A percentile compares a stretch with the other conserved stretches of the same genome.
phyloP scores from a whole-genome alignment of 305 asterid genomes.

The Fraxinus sp. region DNA sequence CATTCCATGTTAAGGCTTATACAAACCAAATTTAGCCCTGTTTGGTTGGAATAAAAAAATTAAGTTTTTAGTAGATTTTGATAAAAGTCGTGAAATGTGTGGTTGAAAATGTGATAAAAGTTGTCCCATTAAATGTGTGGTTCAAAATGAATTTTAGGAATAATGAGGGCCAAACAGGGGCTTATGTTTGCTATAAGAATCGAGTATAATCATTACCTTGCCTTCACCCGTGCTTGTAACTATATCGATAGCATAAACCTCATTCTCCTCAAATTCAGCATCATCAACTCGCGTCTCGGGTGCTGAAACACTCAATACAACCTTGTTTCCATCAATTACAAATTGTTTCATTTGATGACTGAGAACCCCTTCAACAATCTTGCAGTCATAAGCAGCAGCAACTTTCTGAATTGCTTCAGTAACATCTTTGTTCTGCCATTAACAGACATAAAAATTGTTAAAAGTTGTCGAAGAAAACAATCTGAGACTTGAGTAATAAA shows the following conservation, averaged over 20 bases:
- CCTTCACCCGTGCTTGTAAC: constrained; percentile 91
- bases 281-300: constrained; percentile 98
- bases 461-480: background rate
- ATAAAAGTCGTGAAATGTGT: background rate
- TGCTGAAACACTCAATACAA: constrained; percentile 64
- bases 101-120: background rate
- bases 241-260: constrained; percentile 82
- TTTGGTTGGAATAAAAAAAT: too few species aligned
- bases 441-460: background rate
- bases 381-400: constrained; percentile 97
- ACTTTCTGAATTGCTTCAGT: constrained; percentile 89
- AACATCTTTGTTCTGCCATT: constrained; percentile 73
- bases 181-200: background rate
- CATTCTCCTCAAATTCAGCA: constrained; percentile 96
- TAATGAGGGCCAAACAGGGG: background rate
- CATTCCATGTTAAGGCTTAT: background rate
- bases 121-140: background rate
- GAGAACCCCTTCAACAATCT: constrained; percentile 90
- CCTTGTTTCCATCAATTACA: constrained; percentile 95
- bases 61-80: background rate
- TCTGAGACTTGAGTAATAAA: background rate
- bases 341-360: constrained; percentile 97
- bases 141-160: too few species aligned
- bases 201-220: constrained; percentile 45
- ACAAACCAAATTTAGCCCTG: background rate